These are phyloP conservation scores for Podospora fimiseda DNA, from an alignment of 495 filamentous ascomycete species.

Conservation along the genomic window DNA sequence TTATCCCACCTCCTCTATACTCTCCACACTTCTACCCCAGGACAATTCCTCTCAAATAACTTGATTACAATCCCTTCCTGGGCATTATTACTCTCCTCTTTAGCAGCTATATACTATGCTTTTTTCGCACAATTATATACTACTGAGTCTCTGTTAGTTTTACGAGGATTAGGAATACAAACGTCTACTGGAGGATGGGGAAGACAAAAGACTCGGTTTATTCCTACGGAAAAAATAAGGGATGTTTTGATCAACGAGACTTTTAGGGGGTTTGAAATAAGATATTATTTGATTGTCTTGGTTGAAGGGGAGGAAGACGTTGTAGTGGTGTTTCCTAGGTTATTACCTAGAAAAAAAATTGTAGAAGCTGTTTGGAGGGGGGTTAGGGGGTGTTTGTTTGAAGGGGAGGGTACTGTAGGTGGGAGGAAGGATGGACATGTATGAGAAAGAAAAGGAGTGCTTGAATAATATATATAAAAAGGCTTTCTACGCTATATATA, in stretches of 20 bases:
- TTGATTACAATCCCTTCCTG: conserved; percentile 33
- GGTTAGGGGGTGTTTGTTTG: conserved; percentile 67
- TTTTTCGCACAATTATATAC: conserved; percentile 36
- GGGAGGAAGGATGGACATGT: background rate
- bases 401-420: conserved; percentile 36
- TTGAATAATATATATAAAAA: too few relatives aligned
- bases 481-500: too few relatives aligned
- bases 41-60: conserved; percentile 35
- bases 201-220: conserved; percentile 72
- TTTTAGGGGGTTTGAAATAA: conserved; percentile 85
- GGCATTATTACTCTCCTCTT: conserved; percentile 17
- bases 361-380: conserved; percentile 83
- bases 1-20: conserved; percentile 29
- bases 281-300: conserved; percentile 82
- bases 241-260: conserved; percentile 95
- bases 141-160: conserved; percentile 82
- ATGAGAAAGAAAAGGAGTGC: background rate
- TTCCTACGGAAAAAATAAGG: conserved; percentile 83
- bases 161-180: conserved; percentile 87
- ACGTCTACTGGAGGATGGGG: conserved; percentile 42
- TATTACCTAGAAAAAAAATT: conserved; percentile 63
- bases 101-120: conserved; percentile 27
- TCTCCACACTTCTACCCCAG: conserved; percentile 23
- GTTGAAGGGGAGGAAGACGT: conserved; percentile 85
- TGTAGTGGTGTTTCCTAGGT: conserved; percentile 85